These are phyloP conservation scores for Yamadazyma spencermartinsiae DNA, from an alignment of 1,139 yeast genomes.

Conservation along the genomic window DNA sequence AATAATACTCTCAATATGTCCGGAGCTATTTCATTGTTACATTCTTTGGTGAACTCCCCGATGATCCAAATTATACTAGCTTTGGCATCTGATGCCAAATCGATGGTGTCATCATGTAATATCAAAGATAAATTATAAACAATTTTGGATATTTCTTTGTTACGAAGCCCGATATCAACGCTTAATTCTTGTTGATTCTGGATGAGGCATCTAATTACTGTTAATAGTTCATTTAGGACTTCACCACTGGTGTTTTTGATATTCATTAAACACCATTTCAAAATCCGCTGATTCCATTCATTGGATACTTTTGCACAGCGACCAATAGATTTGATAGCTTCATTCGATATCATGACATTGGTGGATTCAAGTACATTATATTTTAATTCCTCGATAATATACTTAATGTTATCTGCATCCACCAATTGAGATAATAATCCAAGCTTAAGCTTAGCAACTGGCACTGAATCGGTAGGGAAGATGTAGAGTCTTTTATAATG, in stretches of 20 bases:
- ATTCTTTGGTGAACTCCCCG: slow-evolving; percentile 68
- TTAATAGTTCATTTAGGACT: slow-evolving; percentile 59
- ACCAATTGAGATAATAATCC: slow-evolving; percentile 61
- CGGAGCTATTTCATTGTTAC: slow-evolving; percentile 57
- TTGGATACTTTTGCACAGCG: slow-evolving; percentile 44
- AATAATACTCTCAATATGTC: slow-evolving; percentile 69
- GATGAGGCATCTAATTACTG: slow-evolving; percentile 69
- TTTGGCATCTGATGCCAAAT: slow-evolving; percentile 55
- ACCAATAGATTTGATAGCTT: slow-evolving; percentile 61
- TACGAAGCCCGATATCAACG: slow-evolving; percentile 16
- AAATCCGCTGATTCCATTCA: slow-evolving; percentile 36
- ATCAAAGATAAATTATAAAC: slow-evolving; percentile 38
- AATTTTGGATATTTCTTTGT: slow-evolving; percentile 34
- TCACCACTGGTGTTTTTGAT: slow-evolving; percentile 28
- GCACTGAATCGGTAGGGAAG: slow-evolving; percentile 53
- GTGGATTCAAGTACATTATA: slow-evolving; percentile 53
- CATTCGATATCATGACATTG: slow-evolving; percentile 39
- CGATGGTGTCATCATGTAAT: slow-evolving; percentile 24
- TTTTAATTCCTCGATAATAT: slow-evolving; percentile 66
- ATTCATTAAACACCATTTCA: slow-evolving; percentile 44
- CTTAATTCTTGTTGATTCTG: slow-evolving; percentile 47
- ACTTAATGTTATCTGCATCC: slow-evolving; percentile 49
- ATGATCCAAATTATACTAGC: slow-evolving; percentile 89
- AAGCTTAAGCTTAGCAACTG: slow-evolving; percentile 57
- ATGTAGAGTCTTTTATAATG: slow-evolving; percentile 56